A percentile compares a stretch with the other conserved stretches of the same genome.
Evolutionary conservation across 768 basidiomycete species (phyloP).

Genomic region (Lentinula sp.): DNA sequence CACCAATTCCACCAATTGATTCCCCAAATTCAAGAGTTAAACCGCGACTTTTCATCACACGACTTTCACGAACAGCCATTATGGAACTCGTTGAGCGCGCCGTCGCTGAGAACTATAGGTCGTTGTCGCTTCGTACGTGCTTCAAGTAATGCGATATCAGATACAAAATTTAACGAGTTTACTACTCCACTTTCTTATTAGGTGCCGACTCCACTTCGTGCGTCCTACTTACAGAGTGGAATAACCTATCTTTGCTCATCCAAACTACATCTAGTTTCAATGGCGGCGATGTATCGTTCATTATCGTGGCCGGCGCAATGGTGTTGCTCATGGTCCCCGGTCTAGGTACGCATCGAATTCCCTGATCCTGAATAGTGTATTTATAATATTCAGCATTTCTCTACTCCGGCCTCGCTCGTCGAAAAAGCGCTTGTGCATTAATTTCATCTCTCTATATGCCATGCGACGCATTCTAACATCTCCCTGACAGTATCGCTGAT

Average conservation of each 20-base stretch:
- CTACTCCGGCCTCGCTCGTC: slow-evolving; percentile 66
- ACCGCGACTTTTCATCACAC: not conserved
- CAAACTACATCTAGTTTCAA: slow-evolving; percentile 42
- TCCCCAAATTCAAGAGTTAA: not conserved
- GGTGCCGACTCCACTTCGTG: not conserved
- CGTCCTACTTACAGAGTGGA: not conserved
- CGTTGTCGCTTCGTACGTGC: not conserved
- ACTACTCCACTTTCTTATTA: not conserved
- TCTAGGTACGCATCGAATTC: slow-evolving; percentile 37
- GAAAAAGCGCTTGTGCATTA: slow-evolving; percentile 53
- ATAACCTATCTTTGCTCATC: not conserved
- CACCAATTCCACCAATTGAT: not conserved
- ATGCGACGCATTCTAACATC: not conserved
- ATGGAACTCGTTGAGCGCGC: not conserved
- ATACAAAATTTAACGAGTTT: not conserved
- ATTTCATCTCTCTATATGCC: not conserved
- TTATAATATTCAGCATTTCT: slow-evolving; percentile 46
- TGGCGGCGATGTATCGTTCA: slow-evolving; percentile 66
- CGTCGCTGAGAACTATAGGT: not conserved
- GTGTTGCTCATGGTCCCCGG: slow-evolving; percentile 78
- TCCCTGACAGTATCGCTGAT: slow-evolving; percentile 52
- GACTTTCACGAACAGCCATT: not conserved
- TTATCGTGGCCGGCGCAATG: slow-evolving; percentile 61
- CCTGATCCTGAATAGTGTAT: not conserved
- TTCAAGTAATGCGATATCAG: not conserved